Evolutionary conservation across 805 yeast genomes (phyloP).

Genomic region (Hagleromyces aurorensis): DNA sequence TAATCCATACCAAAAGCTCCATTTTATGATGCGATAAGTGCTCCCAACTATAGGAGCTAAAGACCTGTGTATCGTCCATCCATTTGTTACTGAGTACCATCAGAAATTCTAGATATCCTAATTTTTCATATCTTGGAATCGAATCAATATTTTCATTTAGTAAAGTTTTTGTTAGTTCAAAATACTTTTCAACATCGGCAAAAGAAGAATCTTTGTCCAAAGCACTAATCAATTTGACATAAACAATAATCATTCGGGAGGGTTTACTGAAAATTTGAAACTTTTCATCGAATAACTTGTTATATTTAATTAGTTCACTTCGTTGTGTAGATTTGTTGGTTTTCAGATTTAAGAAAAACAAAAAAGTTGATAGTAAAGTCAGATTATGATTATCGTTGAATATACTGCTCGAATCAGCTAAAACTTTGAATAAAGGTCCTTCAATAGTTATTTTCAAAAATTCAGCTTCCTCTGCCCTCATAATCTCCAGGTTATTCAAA

Average conservation of each 20-base stretch:
- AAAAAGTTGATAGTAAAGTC: slow-evolving; percentile 26
- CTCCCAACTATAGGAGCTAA: slow-evolving; percentile 10
- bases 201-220: slow-evolving; percentile 37
- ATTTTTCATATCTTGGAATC: slow-evolving; percentile 14
- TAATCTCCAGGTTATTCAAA: slow-evolving; percentile 16
- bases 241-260: slow-evolving; percentile 32
- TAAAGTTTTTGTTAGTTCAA: slow-evolving; percentile 6
- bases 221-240: slow-evolving; percentile 43
- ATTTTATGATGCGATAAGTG: slow-evolving; percentile 27
- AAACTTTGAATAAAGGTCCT: slow-evolving; percentile 10
- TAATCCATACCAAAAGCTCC: slow-evolving; percentile 60
- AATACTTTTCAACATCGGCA: slow-evolving; percentile 11
- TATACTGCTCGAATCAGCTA: slow-evolving; percentile 8
- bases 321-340: slow-evolving; percentile 35
- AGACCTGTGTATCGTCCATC: slow-evolving; percentile 14
- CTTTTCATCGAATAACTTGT: slow-evolving; percentile 31
- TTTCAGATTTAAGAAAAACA: slow-evolving; percentile 31
- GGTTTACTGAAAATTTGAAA: slow-evolving; percentile 12
- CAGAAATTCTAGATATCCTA: slow-evolving; percentile 25
- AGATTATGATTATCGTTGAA: slow-evolving; percentile 22
- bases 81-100: slow-evolving; percentile 26
- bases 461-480: slow-evolving; percentile 12
- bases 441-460: slow-evolving; percentile 17
- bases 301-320: slow-evolving; percentile 34
- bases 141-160: slow-evolving; percentile 1